Conservation (phyloP, 306 rosid species). For the Coriaria nepalensis region DNA sequence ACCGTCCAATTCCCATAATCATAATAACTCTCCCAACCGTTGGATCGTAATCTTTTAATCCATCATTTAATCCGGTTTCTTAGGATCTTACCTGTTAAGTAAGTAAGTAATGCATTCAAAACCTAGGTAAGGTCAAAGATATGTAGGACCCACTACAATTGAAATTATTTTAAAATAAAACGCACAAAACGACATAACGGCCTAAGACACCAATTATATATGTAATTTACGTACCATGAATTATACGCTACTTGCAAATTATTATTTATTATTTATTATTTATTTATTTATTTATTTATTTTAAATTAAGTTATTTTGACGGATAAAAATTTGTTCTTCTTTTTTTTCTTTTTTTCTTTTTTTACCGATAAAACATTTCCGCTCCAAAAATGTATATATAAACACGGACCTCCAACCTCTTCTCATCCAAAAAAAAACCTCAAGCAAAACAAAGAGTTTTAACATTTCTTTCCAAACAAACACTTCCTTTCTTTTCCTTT, state of each 20-base stretch:
- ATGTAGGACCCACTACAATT: no score
- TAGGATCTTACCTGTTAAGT: background rate
- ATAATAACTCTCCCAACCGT: slow-evolving; percentile 9
- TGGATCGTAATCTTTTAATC: slow-evolving; percentile 9
- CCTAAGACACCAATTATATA: no score
- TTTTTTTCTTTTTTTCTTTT: no score
- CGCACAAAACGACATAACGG: background rate
- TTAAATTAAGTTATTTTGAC: no score
- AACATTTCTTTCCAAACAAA: background rate
- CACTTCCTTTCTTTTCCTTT: background rate
- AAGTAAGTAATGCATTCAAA: background rate
- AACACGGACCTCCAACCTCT: slow-evolving; percentile 1
- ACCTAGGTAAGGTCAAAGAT: background rate
- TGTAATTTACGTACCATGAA: no score
- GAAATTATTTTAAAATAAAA: background rate
- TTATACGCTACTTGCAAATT: no score
- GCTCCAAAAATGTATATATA: slow-evolving; percentile 24
- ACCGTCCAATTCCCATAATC: slow-evolving; percentile 12
- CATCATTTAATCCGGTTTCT: background rate
- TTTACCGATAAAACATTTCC: no score
- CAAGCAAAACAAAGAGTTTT: background rate
- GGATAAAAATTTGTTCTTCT: no score
- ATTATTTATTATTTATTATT: no score
- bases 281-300: no score
- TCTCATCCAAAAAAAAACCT: background rate